Conservation (phyloP, 331 rosid species). For the Acacia concinna region DNA sequence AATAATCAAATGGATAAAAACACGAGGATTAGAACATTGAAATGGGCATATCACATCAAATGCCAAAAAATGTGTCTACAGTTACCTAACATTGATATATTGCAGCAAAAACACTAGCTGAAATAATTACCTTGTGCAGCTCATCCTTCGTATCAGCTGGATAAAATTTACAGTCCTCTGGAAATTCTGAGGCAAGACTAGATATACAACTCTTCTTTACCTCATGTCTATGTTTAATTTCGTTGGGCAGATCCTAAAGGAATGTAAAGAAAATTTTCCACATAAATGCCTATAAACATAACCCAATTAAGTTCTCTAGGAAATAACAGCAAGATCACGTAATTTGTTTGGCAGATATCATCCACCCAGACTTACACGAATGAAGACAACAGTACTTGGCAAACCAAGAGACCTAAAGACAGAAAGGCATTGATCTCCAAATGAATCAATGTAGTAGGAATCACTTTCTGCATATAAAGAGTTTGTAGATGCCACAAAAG, state of each 20-base stretch:
- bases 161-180: conserved; percentile 83
- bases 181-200: conserved; percentile 77
- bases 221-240: conserved; percentile 67
- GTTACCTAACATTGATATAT: conserved; percentile 6
- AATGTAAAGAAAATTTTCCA: conserved; percentile 14
- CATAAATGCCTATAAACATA: neutral
- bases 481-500: conserved; percentile 76
- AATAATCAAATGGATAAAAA: neutral
- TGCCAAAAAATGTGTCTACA: neutral
- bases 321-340: neutral
- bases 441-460: conserved; percentile 72
- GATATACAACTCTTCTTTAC: conserved; percentile 69
- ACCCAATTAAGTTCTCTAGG: neutral
- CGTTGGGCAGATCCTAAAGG: conserved; percentile 73
- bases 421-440: conserved; percentile 91
- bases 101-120: neutral
- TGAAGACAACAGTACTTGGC: conserved; percentile 84
- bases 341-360: conserved; percentile 21
- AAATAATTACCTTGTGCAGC: conserved; percentile 76
- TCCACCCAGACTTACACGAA: conserved; percentile 67
- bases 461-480: conserved; percentile 52
- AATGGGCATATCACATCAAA: neutral
- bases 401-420: conserved; percentile 87
- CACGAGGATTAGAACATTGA: neutral
- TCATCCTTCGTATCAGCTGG: conserved; percentile 90